Evolutionary conservation across 2,329 filamentous ascomycete species (phyloP), one percentile per base, ranked within the genome.

Genomic region (Knufia fluminis): DNA sequence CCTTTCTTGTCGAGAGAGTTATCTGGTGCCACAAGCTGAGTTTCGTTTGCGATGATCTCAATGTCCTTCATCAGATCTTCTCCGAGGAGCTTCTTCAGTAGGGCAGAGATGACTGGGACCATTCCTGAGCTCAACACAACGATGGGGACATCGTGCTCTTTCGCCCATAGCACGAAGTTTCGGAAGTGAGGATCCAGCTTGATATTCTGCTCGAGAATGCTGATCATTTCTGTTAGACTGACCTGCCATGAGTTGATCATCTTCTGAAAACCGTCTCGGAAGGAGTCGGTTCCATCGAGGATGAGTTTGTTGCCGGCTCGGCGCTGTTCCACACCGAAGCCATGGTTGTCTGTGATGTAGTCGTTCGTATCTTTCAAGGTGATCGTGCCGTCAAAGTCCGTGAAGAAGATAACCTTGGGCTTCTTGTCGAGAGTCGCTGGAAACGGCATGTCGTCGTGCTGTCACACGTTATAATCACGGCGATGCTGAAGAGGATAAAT

Each of bases 361-460:
- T 84, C 80, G 73, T 84, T 83, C 70, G 76, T 76, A 67, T 84
- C 80, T 62, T 79, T 72, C 50, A 81, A 76, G 43, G 91, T 96
- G 65, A 96, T 91, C 48, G 90, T 97, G 62, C 92, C 92, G 69
- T 98, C 92, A 65, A 97, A 97, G 71, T 98, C 92, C 59, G 90
- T 95, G 75, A 97, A 97, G 78, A 98, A 96, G 74, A 98, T 90
- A 73, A 87, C 86, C 70, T 88, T 85, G 46, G 90, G 90, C 65
- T 85, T 81, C 51, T 65, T 68, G 52, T 67, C 62, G 58, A 74
- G 57, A 2, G 55, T 59, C 42, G 57, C 50, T 19, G 56, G 55
- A 52, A 59, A 57, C 3, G 56, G 56, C 56, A 59, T 57, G 16
- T 44, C 51, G 50, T 20, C 10, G 3, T 28, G 8, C 20, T 28